Percentiles rank a stretch among this genome's conserved stretches.
phyloP scores from a whole-genome alignment of 257 asterid genomes.

The Plectranthus barbatus region DNA sequence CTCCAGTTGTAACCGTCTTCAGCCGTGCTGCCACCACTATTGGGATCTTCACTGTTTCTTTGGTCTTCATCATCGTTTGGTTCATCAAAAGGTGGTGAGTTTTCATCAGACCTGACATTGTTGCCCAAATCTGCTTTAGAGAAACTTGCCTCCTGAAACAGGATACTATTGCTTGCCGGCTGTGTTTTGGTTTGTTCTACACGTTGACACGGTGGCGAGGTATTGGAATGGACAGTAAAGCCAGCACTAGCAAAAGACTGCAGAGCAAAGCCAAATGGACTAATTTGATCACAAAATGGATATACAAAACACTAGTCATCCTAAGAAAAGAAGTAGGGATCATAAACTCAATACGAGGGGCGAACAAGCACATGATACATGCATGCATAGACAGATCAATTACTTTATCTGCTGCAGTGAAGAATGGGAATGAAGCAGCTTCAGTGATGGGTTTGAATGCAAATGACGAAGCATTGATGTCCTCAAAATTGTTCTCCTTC shows the following conservation, averaged over 20 bases:
- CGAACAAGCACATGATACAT: not conserved
- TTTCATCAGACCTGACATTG: constrained; percentile 22
- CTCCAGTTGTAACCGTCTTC: constrained; percentile 86
- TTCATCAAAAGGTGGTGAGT: constrained; percentile 59
- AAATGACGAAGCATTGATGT: constrained; percentile 46
- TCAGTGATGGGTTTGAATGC: constrained; percentile 49
- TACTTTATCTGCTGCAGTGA: constrained; percentile 41
- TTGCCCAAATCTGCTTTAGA: constrained; percentile 27
- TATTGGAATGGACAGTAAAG: constrained; percentile 32
- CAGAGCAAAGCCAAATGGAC: constrained; percentile 26
- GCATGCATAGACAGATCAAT: constrained; percentile 3
- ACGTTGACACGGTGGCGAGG: constrained; percentile 10
- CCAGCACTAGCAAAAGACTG: constrained; percentile 37
- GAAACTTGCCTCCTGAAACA: constrained; percentile 33
- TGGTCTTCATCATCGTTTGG: constrained; percentile 47
- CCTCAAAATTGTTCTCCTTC: constrained; percentile 44
- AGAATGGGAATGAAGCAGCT: constrained; percentile 38
- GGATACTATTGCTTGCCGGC: constrained; percentile 8
- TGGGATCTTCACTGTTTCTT: constrained; percentile 46
- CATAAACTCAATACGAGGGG: not conserved
- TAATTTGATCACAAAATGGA: constrained; percentile 24
- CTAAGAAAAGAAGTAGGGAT: not conserved
- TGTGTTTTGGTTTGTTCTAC: constrained; percentile 21
- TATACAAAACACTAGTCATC: not conserved
- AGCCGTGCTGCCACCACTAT: constrained; percentile 37